Percentiles rank a stretch among this genome's conserved stretches.
phyloP scores from a whole-genome alignment of 2,329 filamentous ascomycete species.

The Purpureocillium lavendulum region DNA sequence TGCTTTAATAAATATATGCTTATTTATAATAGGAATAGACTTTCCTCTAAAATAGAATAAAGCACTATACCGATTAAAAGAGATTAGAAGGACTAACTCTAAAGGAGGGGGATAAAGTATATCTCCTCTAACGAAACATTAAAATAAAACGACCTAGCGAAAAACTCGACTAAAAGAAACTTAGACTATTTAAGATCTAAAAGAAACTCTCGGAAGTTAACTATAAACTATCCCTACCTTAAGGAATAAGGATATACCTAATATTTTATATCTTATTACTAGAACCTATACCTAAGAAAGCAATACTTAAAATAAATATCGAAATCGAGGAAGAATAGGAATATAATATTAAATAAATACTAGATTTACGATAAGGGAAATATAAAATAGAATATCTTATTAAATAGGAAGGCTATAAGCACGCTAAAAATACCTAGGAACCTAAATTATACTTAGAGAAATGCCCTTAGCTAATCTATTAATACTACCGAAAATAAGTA shows the following conservation, averaged over 20 bases:
- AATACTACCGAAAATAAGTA: background rate
- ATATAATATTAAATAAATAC: conserved; percentile 5
- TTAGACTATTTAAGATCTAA: conserved; percentile 9
- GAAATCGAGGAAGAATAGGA: conserved; percentile 1
- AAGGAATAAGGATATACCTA: conserved; percentile 4
- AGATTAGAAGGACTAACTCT: conserved; percentile 1
- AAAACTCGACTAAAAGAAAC: conserved; percentile 12
- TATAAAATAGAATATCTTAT: conserved; percentile 9
- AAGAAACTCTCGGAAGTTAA: too few relatives aligned
- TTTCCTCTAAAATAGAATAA: too few relatives aligned
- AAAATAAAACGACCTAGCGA: conserved; percentile 7
- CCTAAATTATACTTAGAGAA: background rate
- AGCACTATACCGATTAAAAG: too few relatives aligned
- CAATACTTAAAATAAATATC: conserved; percentile 4
- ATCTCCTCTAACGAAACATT: conserved; percentile 10
- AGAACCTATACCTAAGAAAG: conserved; percentile 6
- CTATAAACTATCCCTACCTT: too few relatives aligned
- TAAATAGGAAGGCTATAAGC: conserved; percentile 10
- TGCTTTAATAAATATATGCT: conserved; percentile 7
- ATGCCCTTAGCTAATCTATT: background rate
- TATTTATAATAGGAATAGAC: too few relatives aligned
- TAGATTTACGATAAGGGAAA: background rate
- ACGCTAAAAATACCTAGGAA: conserved; percentile 12
- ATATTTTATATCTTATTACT: conserved; percentile 14
- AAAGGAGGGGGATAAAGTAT: conserved; percentile 8